A percentile compares a stretch with the other conserved stretches of the same genome.
These are phyloP conservation scores for Cynanchum wilfordii DNA, from an alignment of 257 asterid species.

Conservation along the genomic window DNA sequence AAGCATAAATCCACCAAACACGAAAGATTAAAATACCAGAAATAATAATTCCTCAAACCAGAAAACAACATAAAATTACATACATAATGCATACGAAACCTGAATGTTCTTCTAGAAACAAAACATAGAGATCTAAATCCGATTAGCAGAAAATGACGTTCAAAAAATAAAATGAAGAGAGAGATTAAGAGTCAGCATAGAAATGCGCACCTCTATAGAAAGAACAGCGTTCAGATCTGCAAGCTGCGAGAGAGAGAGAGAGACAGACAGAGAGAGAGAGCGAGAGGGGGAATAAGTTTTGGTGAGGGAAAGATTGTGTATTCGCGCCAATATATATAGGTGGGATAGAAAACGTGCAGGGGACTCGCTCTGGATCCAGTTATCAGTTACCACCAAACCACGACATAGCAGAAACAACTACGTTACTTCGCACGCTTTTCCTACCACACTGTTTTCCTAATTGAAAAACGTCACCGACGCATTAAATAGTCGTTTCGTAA, in stretches of 20 bases:
- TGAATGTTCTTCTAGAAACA: neutral
- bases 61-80: neutral
- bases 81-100: neutral
- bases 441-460: neutral
- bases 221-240: slow-evolving; percentile 1
- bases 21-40: no score
- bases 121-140: neutral
- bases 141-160: neutral
- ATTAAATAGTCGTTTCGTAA: neutral
- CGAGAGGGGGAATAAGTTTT: neutral
- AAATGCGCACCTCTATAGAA: slow-evolving; percentile 1
- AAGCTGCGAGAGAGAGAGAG: neutral
- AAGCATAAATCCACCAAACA: neutral
- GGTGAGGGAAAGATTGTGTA: neutral
- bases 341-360: slow-evolving; percentile 16
- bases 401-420: neutral
- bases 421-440: neutral
- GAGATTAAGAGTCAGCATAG: neutral
- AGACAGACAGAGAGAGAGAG: neutral
- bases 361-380: slow-evolving; percentile 23
- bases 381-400: neutral
- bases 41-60: neutral
- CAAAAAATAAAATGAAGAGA: neutral
- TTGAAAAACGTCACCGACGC: neutral
- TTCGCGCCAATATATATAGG: slow-evolving; percentile 13